These are phyloP conservation scores for Allium fistulosum DNA, from an alignment of 106 monocot species.

Conservation along the genomic window DNA sequence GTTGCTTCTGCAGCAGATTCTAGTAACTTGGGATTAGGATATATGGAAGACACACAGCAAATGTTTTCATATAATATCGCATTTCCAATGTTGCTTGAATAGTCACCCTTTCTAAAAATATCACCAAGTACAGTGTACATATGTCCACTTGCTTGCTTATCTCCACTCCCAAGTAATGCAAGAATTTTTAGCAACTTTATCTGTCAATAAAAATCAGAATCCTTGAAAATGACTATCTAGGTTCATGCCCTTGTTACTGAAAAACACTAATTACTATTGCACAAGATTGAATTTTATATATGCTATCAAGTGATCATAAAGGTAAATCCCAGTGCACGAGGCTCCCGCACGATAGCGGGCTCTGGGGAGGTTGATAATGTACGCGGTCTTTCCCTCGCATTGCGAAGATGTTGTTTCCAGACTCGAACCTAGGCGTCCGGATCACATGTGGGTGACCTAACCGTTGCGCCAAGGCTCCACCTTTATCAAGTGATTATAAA, in stretches of 20 bases:
- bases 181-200: conserved; percentile 94
- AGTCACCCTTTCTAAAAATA: conserved; percentile 80
- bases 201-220: conserved; percentile 27
- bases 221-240: conserved; percentile 2
- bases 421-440: too few relatives aligned
- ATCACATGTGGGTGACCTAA: too few relatives aligned
- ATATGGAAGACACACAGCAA: conserved; percentile 94
- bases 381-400: too few relatives aligned
- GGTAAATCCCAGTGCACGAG: too few relatives aligned
- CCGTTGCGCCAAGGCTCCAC: too few relatives aligned
- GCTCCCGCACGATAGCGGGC: too few relatives aligned
- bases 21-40: conserved; percentile 71
- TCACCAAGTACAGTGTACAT: conserved; percentile 84
- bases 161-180: conserved; percentile 77
- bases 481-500: too few relatives aligned
- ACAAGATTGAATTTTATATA: too few relatives aligned
- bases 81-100: conserved; percentile 94
- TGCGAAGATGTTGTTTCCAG: too few relatives aligned
- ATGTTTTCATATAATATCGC: conserved; percentile 92
- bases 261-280: neutral
- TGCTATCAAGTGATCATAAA: too few relatives aligned
- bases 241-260: neutral
- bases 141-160: conserved; percentile 84
- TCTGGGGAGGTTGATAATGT: too few relatives aligned
- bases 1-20: conserved; percentile 84